Conservation (phyloP, 345 rosid species). For the Passiflora organensis region DNA sequence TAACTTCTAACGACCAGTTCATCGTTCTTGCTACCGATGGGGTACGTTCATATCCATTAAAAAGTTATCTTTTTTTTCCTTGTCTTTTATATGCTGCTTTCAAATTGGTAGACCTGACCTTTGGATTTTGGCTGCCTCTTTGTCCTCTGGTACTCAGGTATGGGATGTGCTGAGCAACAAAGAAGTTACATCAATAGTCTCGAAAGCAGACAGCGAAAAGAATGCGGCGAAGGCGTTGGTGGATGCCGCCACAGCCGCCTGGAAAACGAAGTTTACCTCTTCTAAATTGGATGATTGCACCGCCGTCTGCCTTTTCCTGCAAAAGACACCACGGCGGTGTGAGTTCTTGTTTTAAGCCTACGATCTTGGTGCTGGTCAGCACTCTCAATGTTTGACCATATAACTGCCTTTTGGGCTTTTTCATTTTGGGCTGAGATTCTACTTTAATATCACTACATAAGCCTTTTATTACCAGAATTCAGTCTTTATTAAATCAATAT, state of each 20-base stretch:
- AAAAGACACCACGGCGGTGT: slow-evolving; percentile 16
- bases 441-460: too few species aligned
- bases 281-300: slow-evolving; percentile 67
- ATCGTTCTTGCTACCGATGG: slow-evolving; percentile 81
- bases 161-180: slow-evolving; percentile 79
- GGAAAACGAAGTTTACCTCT: slow-evolving; percentile 59
- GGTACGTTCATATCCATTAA: slow-evolving; percentile 28
- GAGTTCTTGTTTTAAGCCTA: background rate
- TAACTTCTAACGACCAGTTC: slow-evolving; percentile 50
- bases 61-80: too few species aligned
- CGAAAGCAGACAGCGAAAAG: slow-evolving; percentile 34
- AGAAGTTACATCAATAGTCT: slow-evolving; percentile 48
- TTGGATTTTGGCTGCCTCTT: too few species aligned
- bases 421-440: too few species aligned
- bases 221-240: slow-evolving; percentile 56
- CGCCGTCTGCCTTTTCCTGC: slow-evolving; percentile 55
- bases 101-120: background rate
- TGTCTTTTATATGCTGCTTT: background rate
- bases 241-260: slow-evolving; percentile 53
- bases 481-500: too few species aligned
- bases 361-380: too few species aligned
- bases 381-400: too few species aligned
- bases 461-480: too few species aligned
- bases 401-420: too few species aligned
- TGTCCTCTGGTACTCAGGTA: slow-evolving; percentile 27